These are phyloP conservation scores for Bipolaris bicolor DNA, from an alignment of 2,329 filamentous ascomycete species.

Conservation along the genomic window DNA sequence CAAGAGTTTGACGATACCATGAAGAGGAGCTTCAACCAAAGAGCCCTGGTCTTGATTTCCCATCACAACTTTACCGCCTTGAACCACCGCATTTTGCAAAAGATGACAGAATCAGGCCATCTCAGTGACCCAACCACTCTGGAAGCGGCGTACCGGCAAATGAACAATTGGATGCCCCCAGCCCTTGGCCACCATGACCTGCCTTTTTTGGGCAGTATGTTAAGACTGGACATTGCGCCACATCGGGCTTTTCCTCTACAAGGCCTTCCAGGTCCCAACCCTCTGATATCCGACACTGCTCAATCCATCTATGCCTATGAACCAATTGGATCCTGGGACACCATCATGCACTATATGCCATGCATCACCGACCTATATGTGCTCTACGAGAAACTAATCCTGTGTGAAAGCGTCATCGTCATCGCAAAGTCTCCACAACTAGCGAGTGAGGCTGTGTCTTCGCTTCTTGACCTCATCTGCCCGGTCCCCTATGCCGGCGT, in stretches of 20 bases:
- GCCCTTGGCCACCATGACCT: constrained; percentile 47
- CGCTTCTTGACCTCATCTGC: constrained; percentile 48
- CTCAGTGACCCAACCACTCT: constrained; percentile 50
- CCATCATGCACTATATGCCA: constrained; percentile 49
- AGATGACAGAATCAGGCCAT: constrained; percentile 46
- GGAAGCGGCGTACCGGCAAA: constrained; percentile 48
- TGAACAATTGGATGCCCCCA: constrained; percentile 47
- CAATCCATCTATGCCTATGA: constrained; percentile 50
- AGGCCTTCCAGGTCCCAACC: constrained; percentile 41
- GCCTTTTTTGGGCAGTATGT: constrained; percentile 48
- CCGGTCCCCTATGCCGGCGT: constrained; percentile 51
- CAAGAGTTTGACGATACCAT: constrained; percentile 51
- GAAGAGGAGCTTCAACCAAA: constrained; percentile 53
- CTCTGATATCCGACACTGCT: constrained; percentile 40
- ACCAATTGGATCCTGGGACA: constrained; percentile 49
- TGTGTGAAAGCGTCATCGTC: constrained; percentile 51
- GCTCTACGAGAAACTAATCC: constrained; percentile 49
- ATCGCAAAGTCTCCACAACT: constrained; percentile 51
- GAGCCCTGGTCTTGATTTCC: constrained; percentile 50
- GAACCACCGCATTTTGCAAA: constrained; percentile 43
- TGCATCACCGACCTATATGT: constrained; percentile 51
- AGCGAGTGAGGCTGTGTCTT: constrained; percentile 50
- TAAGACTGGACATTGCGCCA: constrained; percentile 50
- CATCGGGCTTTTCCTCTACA: constrained; percentile 51
- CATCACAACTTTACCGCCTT: constrained; percentile 50